Conservation (phyloP, 495 filamentous ascomycete genomes). For the Chlorociboria aeruginascens region DNA sequence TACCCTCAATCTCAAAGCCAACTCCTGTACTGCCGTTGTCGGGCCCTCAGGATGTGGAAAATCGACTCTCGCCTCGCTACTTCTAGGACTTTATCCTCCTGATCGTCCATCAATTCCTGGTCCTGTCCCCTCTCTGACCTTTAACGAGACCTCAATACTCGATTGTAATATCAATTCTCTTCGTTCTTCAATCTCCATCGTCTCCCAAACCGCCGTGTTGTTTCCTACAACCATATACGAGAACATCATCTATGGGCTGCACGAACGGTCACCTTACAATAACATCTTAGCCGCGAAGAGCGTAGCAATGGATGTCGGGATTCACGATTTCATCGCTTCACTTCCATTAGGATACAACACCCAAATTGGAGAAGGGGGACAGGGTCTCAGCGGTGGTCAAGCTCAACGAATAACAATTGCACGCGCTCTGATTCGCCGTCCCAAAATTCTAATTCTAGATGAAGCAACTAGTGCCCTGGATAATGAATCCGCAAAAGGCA, state of each 20-base stretch:
- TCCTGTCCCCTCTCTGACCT: conserved; percentile 33
- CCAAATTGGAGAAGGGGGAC: conserved; percentile 63
- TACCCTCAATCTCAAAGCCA: conserved; percentile 43
- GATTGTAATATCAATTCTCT: conserved; percentile 49
- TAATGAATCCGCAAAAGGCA: conserved; percentile 47
- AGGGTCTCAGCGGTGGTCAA: conserved; percentile 70
- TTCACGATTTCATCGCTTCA: conserved; percentile 69
- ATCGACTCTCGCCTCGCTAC: conserved; percentile 67
- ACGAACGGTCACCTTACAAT: conserved; percentile 23
- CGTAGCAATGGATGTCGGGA: conserved; percentile 57
- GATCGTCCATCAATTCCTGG: conserved; percentile 21
- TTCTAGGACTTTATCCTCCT: conserved; percentile 52
- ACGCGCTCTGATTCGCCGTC: conserved; percentile 58
- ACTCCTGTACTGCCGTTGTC: conserved; percentile 62
- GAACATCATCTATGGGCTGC: conserved; percentile 75
- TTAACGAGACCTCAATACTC: conserved; percentile 41
- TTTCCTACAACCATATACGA: conserved; percentile 59
- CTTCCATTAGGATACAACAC: conserved; percentile 67
- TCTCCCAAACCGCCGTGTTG: conserved; percentile 67
- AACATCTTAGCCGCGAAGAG: conserved; percentile 35
- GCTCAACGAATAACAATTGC: conserved; percentile 75
- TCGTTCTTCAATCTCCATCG: conserved; percentile 57
- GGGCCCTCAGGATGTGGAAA: conserved; percentile 82
- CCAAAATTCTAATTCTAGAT: conserved; percentile 67
- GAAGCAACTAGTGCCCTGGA: conserved; percentile 83